phyloP scores from a whole-genome alignment of 805 yeast species.

The Yamadazyma sp. region DNA sequence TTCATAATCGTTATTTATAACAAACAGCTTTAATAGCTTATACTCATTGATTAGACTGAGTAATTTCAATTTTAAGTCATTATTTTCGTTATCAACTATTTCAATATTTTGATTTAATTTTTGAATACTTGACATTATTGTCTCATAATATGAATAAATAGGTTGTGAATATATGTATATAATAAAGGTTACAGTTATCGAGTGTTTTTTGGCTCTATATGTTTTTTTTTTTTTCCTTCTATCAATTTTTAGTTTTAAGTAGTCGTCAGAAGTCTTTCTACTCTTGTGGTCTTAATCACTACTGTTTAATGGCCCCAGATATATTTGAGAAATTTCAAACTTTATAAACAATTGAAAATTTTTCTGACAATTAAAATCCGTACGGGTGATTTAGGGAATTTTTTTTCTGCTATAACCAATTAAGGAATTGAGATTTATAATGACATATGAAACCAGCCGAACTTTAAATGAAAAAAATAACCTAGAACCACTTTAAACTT shows the following conservation, averaged over 20 bases:
- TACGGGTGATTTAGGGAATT: slow-evolving; percentile 5
- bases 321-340: too few relatives aligned
- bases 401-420: slow-evolving; percentile 4
- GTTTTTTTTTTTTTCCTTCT: too few relatives aligned
- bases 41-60: slow-evolving; percentile 39
- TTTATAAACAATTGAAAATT: too few relatives aligned
- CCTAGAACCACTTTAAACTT: too few relatives aligned
- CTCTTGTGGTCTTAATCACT: too few relatives aligned
- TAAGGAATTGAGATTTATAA: slow-evolving; percentile 3
- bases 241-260: too few relatives aligned
- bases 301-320: too few relatives aligned
- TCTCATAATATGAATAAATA: slow-evolving; percentile 5
- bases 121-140: slow-evolving; percentile 6
- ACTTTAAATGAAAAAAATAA: too few relatives aligned
- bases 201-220: too few relatives aligned
- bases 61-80: slow-evolving; percentile 30
- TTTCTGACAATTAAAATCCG: slow-evolving; percentile 6
- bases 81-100: slow-evolving; percentile 30
- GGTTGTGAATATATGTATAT: too few relatives aligned
- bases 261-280: too few relatives aligned
- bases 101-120: slow-evolving; percentile 8
- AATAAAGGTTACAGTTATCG: too few relatives aligned
- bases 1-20: slow-evolving; percentile 12
- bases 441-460: neutral
- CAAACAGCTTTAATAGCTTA: slow-evolving; percentile 31